Percentiles rank a stretch among this genome's conserved stretches.
phyloP scores from a whole-genome alignment of 768 basidiomycete species.

The Boletus subparvulus region DNA sequence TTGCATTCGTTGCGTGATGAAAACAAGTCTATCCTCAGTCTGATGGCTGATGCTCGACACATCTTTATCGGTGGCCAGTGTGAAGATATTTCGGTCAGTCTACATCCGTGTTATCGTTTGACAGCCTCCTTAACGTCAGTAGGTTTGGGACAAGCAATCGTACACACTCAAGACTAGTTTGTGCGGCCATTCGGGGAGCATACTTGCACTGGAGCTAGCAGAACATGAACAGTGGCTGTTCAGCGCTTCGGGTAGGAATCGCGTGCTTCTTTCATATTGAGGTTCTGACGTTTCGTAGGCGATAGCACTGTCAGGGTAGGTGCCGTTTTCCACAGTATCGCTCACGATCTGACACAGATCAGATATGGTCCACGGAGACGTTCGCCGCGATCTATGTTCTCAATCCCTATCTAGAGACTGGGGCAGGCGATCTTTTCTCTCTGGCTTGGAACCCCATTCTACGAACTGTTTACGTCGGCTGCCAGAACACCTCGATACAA shows the following conservation, averaged over 20 bases:
- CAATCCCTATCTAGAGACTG: slow-evolving; percentile 73
- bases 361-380: slow-evolving; percentile 82
- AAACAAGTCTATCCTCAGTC: slow-evolving; percentile 67
- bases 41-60: slow-evolving; percentile 67
- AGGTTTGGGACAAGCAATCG: slow-evolving; percentile 86
- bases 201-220: slow-evolving; percentile 77
- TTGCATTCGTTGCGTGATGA: slow-evolving; percentile 71
- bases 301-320: slow-evolving; percentile 85
- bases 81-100: slow-evolving; percentile 67
- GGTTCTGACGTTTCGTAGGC: slow-evolving; percentile 43
- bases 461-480: slow-evolving; percentile 80
- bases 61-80: slow-evolving; percentile 86
- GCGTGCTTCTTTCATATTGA: neutral
- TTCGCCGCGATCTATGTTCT: slow-evolving; percentile 70
- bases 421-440: slow-evolving; percentile 86
- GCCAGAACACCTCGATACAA: slow-evolving; percentile 91
- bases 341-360: slow-evolving; percentile 6
- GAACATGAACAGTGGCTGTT: slow-evolving; percentile 81
- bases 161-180: slow-evolving; percentile 69
- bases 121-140: neutral
- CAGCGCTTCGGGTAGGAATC: slow-evolving; percentile 74
- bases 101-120: neutral
- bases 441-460: slow-evolving; percentile 70
- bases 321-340: neutral
- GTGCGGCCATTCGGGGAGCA: slow-evolving; percentile 80